Evolutionary conservation across 805 yeast species (phyloP), one percentile per base, ranked within the genome.

Genomic region (Yamadazyma endophytica): DNA sequence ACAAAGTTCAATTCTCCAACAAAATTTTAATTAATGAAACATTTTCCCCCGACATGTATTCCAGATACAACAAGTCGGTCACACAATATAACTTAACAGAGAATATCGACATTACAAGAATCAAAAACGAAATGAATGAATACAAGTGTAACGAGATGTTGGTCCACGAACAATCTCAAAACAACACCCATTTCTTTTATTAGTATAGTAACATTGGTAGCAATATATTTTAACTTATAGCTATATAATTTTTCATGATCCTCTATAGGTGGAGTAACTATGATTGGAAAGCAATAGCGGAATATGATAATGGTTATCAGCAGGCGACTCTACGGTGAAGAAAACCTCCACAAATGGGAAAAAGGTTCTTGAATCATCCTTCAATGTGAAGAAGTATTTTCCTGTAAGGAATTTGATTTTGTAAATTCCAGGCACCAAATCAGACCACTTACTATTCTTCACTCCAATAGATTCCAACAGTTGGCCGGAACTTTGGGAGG

Each of bases 251-350:
- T n/a, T n/a, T n/a, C n/a, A n/a, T 19, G 84, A 77, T 2, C 97
- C 97, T 35, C 97, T 72, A 61, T 89, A 89, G 0, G 97, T 89
- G 5, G 95, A 77, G 61, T 88, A 89, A 20, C 95, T 82, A 58
- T 82, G 86, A 50, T 86, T 86, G 26, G 95, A 79, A 36, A 89
- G 63, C 32, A 89, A 68, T 39, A 89, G 61, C 0, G 97, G 97
- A 33, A 89, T 82, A 53, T 89, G 97, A 57, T 87, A 89, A 54
- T 89, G 97, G 22, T 74, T 63, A 37, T 80, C 86, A 0, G 86
- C 80, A 0, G 83, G 82, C 40, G 68, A 66, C 5, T 69, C 70
- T 3, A 89, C 75, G 18, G 71, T 72, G 50, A 89, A 89, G 1
- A 70, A 65, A 23, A 89, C 83, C 38, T 89, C 96, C 6, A 88